Evolutionary conservation across 768 basidiomycete genomes (phyloP).

Genomic region (Dacryopinax primogenitus): DNA sequence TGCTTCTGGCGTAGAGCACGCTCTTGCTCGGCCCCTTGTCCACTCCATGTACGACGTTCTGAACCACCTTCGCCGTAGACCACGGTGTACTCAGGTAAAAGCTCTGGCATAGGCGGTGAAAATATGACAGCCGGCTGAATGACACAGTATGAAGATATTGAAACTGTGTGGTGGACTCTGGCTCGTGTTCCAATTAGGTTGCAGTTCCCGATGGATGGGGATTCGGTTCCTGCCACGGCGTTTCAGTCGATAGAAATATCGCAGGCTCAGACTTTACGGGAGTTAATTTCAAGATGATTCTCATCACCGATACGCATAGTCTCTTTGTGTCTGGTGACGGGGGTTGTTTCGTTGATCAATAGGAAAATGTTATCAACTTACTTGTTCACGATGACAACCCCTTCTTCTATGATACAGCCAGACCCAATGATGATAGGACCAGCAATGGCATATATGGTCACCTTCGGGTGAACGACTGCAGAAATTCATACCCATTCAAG

Average conservation of each 20-base stretch:
- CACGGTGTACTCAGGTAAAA: slow-evolving; percentile 68
- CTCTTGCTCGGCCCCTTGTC: slow-evolving; percentile 71
- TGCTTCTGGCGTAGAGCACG: slow-evolving; percentile 75
- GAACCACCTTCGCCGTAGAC: slow-evolving; percentile 53
- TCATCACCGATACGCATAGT: slow-evolving; percentile 88
- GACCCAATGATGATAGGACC: slow-evolving; percentile 84
- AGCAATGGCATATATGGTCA: slow-evolving; percentile 79
- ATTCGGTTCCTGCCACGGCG: slow-evolving; percentile 58
- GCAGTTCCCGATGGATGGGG: slow-evolving; percentile 64
- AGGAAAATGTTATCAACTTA: slow-evolving; percentile 26
- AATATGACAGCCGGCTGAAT: slow-evolving; percentile 65
- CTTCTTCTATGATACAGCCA: slow-evolving; percentile 85
- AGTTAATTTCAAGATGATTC: slow-evolving; percentile 88
- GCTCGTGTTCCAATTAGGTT: slow-evolving; percentile 80
- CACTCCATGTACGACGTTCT: slow-evolving; percentile 72
- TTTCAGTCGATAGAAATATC: slow-evolving; percentile 1
- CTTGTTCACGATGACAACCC: slow-evolving; percentile 80
- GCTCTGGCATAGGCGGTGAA: slow-evolving; percentile 64
- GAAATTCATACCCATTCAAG: background rate
- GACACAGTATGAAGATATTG: slow-evolving; percentile 66
- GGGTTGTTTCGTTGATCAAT: slow-evolving; percentile 1
- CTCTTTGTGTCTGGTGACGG: slow-evolving; percentile 46
- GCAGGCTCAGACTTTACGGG: slow-evolving; percentile 41
- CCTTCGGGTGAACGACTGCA: slow-evolving; percentile 85
- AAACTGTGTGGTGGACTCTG: slow-evolving; percentile 70